Evolutionary conservation across 2,329 filamentous ascomycete species (phyloP), one percentile per base, ranked within the genome.

Genomic region (Aaosphaeria pasadenensis): DNA sequence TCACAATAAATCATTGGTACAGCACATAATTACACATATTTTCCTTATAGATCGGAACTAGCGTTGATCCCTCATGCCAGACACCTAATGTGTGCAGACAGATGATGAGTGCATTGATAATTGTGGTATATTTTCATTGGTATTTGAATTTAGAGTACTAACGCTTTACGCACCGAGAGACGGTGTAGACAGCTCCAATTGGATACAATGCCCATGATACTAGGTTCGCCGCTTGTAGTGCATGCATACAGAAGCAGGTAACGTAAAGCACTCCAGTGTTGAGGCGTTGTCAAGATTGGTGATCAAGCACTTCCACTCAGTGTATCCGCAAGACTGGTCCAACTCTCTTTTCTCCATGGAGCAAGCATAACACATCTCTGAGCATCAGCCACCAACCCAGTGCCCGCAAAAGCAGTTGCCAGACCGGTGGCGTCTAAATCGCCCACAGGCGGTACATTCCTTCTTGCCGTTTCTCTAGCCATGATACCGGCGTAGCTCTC

Each of bases 301-400:
- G 4, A 9, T 36, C 33, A 36, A 36, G 33, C 33, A n/a, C 33
- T n/a, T 9, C 33, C 33, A 9, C 33, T 40, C 39, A 64, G 46
- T 52, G 54, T 65, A 43, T 67, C 62, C 7, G 33, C 71, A 58
- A 89, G 62, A 2, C 77, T 78, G 48, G 75, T 73, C 89, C 89
- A 94, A 0, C 85, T 85, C 24, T 73, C 73, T 39, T 56, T 68
- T 48, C 74, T 76, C 91, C 92, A 97, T 5, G 94, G 94, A 35
- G 91, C 89, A 57, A 95, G 70, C 69, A 94, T 80, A 41, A 91
- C 80, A 5, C 87, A 86, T 54, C 81, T 82, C 70, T 96, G 87
- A 24, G 88, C 86, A 77, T 95, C 88, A 4, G 80, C 81, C 4
- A 83, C 77, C 49, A 76, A 82, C 1, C 87, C 85, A 0, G 87